These are phyloP conservation scores for Aspergillus niger DNA, from an alignment of 2,329 filamentous ascomycete species.

Conservation along the genomic window DNA sequence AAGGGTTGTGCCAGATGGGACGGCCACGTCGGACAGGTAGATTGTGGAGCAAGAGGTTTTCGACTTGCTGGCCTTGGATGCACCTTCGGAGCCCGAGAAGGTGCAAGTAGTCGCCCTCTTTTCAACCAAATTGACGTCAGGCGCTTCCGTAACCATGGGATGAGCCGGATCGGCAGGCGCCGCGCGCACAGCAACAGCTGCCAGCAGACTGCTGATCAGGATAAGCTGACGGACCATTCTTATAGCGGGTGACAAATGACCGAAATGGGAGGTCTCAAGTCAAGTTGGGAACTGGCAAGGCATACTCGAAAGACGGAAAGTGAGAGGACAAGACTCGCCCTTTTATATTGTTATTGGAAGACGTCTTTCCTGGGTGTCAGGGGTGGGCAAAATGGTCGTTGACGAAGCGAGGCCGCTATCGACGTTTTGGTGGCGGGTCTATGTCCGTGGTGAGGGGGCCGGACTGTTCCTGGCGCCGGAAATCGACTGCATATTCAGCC, in stretches of 20 bases:
- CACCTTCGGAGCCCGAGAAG: slow-evolving; percentile 1
- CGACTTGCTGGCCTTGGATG: slow-evolving; percentile 3
- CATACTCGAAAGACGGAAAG: not conserved
- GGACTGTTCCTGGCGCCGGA: not conserved
- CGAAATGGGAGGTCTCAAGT: not conserved
- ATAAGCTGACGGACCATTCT: not conserved
- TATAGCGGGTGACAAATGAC: no score
- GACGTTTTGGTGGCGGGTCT: not conserved
- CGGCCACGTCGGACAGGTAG: slow-evolving; percentile 2
- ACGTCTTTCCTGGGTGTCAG: not conserved
- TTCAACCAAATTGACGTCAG: not conserved
- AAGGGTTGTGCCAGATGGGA: not conserved
- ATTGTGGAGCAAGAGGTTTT: slow-evolving; percentile 3
- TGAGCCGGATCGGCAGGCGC: not conserved
- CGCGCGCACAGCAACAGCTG: not conserved
- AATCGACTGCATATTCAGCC: not conserved
- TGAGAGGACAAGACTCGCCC: not conserved
- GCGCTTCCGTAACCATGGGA: not conserved
- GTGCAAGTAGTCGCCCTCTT: not conserved
- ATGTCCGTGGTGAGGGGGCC: not conserved
- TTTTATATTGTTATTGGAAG: not conserved
- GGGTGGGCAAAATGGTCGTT: not conserved
- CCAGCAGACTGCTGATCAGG: not conserved
- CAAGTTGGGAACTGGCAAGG: not conserved
- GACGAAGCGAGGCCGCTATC: not conserved